Percentiles rank a stretch among this genome's conserved stretches.
Evolutionary conservation across 768 basidiomycete genomes (phyloP).

Genomic region (Holtermannia corniformis): DNA sequence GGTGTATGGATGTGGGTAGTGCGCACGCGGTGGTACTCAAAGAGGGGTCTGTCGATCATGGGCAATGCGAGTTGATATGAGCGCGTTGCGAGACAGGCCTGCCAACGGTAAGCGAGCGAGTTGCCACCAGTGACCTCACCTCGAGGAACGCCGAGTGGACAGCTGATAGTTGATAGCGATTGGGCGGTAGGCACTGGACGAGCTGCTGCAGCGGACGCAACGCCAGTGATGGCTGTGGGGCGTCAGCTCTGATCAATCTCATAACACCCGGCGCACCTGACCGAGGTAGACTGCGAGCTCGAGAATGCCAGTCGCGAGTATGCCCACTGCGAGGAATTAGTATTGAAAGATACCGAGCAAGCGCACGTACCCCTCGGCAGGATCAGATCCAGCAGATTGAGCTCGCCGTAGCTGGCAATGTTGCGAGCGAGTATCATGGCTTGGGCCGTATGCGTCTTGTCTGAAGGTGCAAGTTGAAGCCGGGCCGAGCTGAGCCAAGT

Average conservation of each 20-base stretch:
- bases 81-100: conserved; percentile 14
- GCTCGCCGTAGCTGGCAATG: not conserved
- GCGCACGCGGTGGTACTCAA: conserved; percentile 17
- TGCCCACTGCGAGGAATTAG: not conserved
- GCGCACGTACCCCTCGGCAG: too few relatives aligned
- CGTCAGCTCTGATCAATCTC: not conserved
- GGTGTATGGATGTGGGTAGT: not conserved
- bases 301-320: not conserved
- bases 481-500: not conserved
- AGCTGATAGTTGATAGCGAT: conserved; percentile 11
- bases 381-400: not conserved
- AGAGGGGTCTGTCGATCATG: conserved; percentile 9
- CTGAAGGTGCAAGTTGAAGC: not conserved
- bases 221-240: not conserved
- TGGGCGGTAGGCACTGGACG: not conserved
- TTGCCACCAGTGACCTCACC: conserved; percentile 7
- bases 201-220: not conserved
- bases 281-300: not conserved
- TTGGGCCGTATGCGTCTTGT: not conserved
- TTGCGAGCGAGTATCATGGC: not conserved
- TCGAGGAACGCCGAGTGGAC: conserved; percentile 25
- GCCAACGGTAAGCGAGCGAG: not conserved
- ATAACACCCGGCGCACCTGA: not conserved
- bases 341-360: not conserved
- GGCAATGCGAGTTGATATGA: conserved; percentile 6